These are phyloP conservation scores for Phytopythium helicoides DNA, from an alignment of 352 stramenopile species.

Conservation along the genomic window DNA sequence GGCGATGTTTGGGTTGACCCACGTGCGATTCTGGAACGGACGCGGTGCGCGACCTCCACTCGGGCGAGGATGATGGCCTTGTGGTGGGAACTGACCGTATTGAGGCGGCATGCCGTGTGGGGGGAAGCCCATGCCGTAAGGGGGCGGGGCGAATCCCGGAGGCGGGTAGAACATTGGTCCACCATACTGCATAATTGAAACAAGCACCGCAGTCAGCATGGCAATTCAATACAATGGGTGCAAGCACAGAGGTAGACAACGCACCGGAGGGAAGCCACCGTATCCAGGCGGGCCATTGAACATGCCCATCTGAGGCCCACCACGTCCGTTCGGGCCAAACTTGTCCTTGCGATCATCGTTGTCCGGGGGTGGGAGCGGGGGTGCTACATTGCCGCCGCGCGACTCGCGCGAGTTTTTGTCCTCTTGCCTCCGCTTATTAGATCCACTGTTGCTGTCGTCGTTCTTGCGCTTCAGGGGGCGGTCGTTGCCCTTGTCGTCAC, in stretches of 20 bases:
- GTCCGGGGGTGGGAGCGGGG: slow-evolving; percentile 30
- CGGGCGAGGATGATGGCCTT: slow-evolving; percentile 15
- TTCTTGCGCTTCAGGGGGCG: slow-evolving; percentile 4
- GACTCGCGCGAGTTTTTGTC: slow-evolving; percentile 9
- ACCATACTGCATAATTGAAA: slow-evolving; percentile 47
- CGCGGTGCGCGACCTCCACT: slow-evolving; percentile 34
- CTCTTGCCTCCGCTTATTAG: slow-evolving; percentile 21
- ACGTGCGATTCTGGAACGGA: slow-evolving; percentile 80
- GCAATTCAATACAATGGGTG: neutral
- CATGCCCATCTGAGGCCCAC: slow-evolving; percentile 39
- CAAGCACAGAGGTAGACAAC: slow-evolving; percentile 11
- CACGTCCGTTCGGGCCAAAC: slow-evolving; percentile 14
- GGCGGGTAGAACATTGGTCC: slow-evolving; percentile 75
- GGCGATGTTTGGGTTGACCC: slow-evolving; percentile 78
- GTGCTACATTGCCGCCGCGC: slow-evolving; percentile 12
- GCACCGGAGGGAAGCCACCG: slow-evolving; percentile 57
- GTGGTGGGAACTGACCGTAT: slow-evolving; percentile 23
- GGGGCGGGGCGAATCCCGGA: slow-evolving; percentile 60
- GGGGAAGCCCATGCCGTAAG: slow-evolving; percentile 73
- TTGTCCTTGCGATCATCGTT: slow-evolving; percentile 17
- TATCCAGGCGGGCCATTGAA: slow-evolving; percentile 67
- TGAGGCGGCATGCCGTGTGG: slow-evolving; percentile 47
- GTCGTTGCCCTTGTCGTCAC: slow-evolving; percentile 16
- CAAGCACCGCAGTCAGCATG: slow-evolving; percentile 6
- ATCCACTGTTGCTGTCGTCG: slow-evolving; percentile 11